A percentile compares a stretch with the other conserved stretches of the same genome.
Conservation (phyloP, 2,329 filamentous ascomycete genomes). For the Curvularia verruculosa region DNA sequence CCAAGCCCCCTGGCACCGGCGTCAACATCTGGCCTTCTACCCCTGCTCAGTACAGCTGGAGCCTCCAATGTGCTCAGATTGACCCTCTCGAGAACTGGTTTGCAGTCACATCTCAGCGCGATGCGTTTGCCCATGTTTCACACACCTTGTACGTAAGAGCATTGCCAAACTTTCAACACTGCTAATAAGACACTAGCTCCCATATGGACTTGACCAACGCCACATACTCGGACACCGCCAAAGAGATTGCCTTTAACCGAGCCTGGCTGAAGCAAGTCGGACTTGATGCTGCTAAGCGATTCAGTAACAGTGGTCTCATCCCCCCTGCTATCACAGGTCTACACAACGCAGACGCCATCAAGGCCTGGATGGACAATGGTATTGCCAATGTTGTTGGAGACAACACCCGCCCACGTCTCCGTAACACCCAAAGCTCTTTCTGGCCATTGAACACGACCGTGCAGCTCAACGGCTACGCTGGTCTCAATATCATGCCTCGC, state of each 20-base stretch:
- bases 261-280: conserved; percentile 63
- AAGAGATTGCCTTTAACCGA: conserved; percentile 66
- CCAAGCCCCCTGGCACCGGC: conserved; percentile 51
- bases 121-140: conserved; percentile 64
- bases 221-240: conserved; percentile 62
- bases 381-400: conserved; percentile 67
- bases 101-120: conserved; percentile 55
- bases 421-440: conserved; percentile 60
- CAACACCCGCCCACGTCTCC: conserved; percentile 63
- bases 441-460: conserved; percentile 63
- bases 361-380: conserved; percentile 65
- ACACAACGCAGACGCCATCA: conserved; percentile 67
- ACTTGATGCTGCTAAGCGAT: conserved; percentile 55
- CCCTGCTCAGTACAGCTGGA: conserved; percentile 57
- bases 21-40: conserved; percentile 49
- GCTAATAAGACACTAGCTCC: conserved; percentile 43
- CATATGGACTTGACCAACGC: conserved; percentile 66
- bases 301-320: conserved; percentile 62
- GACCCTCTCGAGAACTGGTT: conserved; percentile 64
- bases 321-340: conserved; percentile 68
- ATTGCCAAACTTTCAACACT: not conserved
- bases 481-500: conserved; percentile 63
- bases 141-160: conserved; percentile 60
- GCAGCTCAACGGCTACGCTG: conserved; percentile 61
- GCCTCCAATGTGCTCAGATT: conserved; percentile 55